Percentiles rank a stretch among this genome's conserved stretches.
These are phyloP conservation scores for Erodium trifolium DNA, from an alignment of 441 rosid species.

Conservation along the genomic window DNA sequence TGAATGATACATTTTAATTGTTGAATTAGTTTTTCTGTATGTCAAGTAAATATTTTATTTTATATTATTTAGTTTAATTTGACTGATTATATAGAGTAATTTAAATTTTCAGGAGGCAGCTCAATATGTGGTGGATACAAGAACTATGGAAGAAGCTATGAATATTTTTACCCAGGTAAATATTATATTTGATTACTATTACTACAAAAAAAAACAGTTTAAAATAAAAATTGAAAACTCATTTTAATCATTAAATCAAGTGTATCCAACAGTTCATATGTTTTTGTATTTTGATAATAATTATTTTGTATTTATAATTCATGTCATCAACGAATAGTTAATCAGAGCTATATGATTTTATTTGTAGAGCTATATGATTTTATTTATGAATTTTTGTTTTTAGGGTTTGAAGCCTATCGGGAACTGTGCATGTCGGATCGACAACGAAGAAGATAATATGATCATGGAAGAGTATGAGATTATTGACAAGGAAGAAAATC, in stretches of 20 bases:
- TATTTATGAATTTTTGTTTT: background rate
- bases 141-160: slow-evolving; percentile 39
- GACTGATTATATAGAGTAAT: background rate
- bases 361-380: no score
- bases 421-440: background rate
- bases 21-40: background rate
- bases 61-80: background rate
- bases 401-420: slow-evolving; percentile 35
- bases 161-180: slow-evolving; percentile 40
- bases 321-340: no score
- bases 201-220: no score
- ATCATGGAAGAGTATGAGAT: background rate
- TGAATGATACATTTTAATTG: no score
- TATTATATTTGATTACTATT: background rate
- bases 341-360: no score
- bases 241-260: no score
- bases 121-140: slow-evolving; percentile 28
- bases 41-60: background rate
- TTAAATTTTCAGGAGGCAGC: slow-evolving; percentile 38
- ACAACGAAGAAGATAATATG: background rate
- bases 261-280: no score
- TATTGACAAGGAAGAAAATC: background rate
- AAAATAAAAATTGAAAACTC: background rate
- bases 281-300: no score
- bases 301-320: no score